Evolutionary conservation across 2,329 filamentous ascomycete species (phyloP).

Genomic region (Lachnellula arida): DNA sequence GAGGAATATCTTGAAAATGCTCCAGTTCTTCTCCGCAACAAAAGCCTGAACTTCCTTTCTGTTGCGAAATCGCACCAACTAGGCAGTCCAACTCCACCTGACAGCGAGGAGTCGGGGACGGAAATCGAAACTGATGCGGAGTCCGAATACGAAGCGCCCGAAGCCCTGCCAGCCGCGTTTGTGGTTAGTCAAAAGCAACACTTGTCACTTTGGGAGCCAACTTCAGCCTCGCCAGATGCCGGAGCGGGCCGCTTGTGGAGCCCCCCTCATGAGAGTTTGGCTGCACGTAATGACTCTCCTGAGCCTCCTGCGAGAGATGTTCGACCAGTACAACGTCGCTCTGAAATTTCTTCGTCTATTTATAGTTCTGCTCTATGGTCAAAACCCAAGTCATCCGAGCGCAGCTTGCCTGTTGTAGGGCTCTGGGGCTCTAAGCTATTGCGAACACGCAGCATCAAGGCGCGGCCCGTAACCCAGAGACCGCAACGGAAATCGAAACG

Average conservation of each 20-base stretch:
- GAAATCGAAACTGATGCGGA: conserved; percentile 24
- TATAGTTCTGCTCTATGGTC: conserved; percentile 28
- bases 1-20: conserved; percentile 41
- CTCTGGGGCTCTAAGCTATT: conserved; percentile 29
- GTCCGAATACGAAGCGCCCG: conserved; percentile 13
- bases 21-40: conserved; percentile 34
- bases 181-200: background rate
- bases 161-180: too few relatives aligned
- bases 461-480: conserved; percentile 46
- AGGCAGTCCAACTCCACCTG: conserved; percentile 51
- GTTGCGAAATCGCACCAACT: conserved; percentile 37
- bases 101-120: conserved; percentile 43
- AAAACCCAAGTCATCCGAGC: conserved; percentile 17
- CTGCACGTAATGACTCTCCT: conserved; percentile 3
- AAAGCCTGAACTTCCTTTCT: conserved; percentile 38
- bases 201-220: conserved; percentile 23
- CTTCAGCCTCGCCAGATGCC: conserved; percentile 9
- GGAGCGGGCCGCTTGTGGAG: conserved; percentile 25
- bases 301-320: conserved; percentile 28
- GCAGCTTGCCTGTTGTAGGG: conserved; percentile 16
- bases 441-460: conserved; percentile 26
- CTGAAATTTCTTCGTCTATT: conserved; percentile 15
- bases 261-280: conserved; percentile 11
- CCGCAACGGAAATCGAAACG: conserved; percentile 52
- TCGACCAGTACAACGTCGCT: conserved; percentile 23